A percentile compares a stretch with the other conserved stretches of the same genome.
Conservation (phyloP, 108 stramenopile species). For the Pseudonitzschia delicatissima region DNA sequence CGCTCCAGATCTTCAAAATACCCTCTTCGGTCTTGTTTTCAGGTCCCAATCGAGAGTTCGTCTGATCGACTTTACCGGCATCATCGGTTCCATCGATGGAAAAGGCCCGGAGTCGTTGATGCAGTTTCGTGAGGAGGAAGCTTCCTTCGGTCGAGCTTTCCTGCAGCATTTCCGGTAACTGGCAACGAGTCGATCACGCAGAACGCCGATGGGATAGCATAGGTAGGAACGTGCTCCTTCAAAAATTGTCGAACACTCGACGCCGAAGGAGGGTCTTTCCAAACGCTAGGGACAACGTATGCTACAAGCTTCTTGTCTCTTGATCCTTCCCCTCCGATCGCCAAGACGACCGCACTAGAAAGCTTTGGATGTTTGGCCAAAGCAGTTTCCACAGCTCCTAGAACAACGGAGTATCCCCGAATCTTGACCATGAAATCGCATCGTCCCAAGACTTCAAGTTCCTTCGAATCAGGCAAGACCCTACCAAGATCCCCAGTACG, state of each 20-base stretch:
- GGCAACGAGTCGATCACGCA: constrained; percentile 68
- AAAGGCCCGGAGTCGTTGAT: constrained; percentile 30
- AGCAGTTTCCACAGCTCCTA: constrained; percentile 69
- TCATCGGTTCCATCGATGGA: constrained; percentile 10
- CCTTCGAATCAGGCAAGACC: constrained; percentile 57
- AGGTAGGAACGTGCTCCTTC: constrained; percentile 60
- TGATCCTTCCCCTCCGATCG: constrained; percentile 68
- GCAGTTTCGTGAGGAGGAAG: constrained; percentile 41
- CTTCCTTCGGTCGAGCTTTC: constrained; percentile 64
- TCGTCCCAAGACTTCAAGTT: constrained; percentile 74
- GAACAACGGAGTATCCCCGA: constrained; percentile 77
- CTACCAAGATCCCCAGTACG: constrained; percentile 71
- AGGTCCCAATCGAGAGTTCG: constrained; percentile 14
- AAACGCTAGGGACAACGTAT: constrained; percentile 54
- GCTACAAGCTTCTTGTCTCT: constrained; percentile 76
- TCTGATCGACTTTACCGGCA: background rate
- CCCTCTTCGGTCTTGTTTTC: constrained; percentile 25
- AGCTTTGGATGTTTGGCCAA: constrained; percentile 44
- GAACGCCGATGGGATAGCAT: constrained; percentile 60
- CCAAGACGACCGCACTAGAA: constrained; percentile 62
- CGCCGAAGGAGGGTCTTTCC: constrained; percentile 46
- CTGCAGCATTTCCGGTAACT: constrained; percentile 53
- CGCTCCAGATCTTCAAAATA: constrained; percentile 22
- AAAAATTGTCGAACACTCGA: constrained; percentile 42
- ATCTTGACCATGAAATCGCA: constrained; percentile 87